Base-by-base conservation (phyloP, 495 filamentous ascomycete species). In the Sphaerosporella brunnea region DNA sequence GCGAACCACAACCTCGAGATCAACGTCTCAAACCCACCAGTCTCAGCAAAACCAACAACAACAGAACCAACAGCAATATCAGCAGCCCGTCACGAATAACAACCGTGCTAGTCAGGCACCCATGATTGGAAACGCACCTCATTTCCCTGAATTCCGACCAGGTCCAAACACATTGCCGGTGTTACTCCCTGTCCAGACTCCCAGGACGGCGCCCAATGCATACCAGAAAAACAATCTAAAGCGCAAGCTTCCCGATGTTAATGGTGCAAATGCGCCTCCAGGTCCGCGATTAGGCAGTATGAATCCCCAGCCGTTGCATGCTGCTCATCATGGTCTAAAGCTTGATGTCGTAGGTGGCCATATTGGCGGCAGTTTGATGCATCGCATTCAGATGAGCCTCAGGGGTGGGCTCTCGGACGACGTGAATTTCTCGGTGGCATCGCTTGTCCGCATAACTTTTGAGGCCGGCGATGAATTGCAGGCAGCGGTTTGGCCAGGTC, bases 401-500 rank as follows among this genome's bases (percentile, higher is more conserved):
- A 82, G 80, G 45, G 92, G 83, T 23, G 76, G 78, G 0, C 76
- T 93, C 21, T 69, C 73, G 11, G 74, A 75, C 19, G 90, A 99
- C 58, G 79, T 93, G 51, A 78, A 83, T 21, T 96, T 86, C 62
- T 85, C 84, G 0, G 65, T 96, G 15, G 84, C 85, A 48, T 88
- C 95, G 59, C 67, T 99, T 10, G 87, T 96, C 48, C 90, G 93
- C 61, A 93, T 94, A 15, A 94, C 87, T 0, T 85, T 82, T 47
- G 87, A 95, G 61, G 73, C 84, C 24, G 88, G 87, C 23, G 92
- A 96, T 59, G 93, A 94, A 58, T 94, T 92, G 63, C 81, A 82
- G 51, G 94, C 94, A 49, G 87, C 93, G 48, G 76, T 78, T 2
- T 95, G 93, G 56, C 78, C 80, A n/a, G 76, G 84, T 25, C 69